These are phyloP conservation scores for Cyberlindnera maritima DNA, from an alignment of 805 yeast genomes.

Conservation along the genomic window DNA sequence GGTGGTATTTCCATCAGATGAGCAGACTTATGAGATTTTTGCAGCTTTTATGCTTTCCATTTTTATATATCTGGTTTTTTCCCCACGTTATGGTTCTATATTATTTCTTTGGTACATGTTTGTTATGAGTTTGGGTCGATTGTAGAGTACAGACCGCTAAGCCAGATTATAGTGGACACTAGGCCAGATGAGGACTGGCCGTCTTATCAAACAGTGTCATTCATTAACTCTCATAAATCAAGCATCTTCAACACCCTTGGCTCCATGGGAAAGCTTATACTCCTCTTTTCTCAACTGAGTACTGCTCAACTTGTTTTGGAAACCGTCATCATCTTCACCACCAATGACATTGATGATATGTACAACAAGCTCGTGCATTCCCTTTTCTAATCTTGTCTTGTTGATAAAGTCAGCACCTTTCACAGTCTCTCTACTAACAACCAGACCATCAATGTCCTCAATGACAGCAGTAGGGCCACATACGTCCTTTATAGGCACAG, in stretches of 20 bases:
- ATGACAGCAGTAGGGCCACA: constrained; percentile 92
- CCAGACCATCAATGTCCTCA: constrained; percentile 70
- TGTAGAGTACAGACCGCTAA: not conserved
- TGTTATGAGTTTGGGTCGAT: not conserved
- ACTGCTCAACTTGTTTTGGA: constrained; percentile 79
- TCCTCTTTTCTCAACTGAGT: constrained; percentile 62
- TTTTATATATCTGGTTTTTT: not conserved
- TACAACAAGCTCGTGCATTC: constrained; percentile 49
- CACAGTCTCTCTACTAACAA: constrained; percentile 77
- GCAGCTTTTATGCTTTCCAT: not conserved
- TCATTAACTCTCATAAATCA: not conserved
- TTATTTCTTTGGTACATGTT: not conserved
- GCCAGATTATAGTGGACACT: too few relatives aligned
- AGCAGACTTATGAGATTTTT: not conserved
- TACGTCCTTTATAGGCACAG: constrained; percentile 71
- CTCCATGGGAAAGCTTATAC: constrained; percentile 11
- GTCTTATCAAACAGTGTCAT: not conserved
- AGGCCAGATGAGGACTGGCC: too few relatives aligned
- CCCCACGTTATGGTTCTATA: too few relatives aligned
- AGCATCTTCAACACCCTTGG: too few relatives aligned
- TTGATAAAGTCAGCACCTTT: constrained; percentile 77
- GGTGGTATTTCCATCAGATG: constrained; percentile 42
- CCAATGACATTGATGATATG: constrained; percentile 66
- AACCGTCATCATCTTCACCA: constrained; percentile 50
- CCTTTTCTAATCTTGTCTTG: constrained; percentile 53